Conservation (phyloP, 78 protist species). For the Dictyostelium citrinum region DNA sequence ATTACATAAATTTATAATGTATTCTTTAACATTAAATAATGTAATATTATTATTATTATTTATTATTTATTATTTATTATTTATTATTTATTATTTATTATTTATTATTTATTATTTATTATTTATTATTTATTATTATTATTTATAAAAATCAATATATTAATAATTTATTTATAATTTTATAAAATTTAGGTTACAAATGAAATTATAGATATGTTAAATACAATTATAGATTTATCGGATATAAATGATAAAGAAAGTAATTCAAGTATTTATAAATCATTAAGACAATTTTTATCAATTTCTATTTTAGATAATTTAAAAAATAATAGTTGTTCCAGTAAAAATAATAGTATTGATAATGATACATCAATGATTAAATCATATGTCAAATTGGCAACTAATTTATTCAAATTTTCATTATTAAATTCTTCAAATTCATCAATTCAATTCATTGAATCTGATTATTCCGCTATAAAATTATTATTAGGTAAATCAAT, state of each 20-base stretch:
- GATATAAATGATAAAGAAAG: neutral
- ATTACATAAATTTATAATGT: constrained; percentile 7
- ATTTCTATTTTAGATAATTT: constrained; percentile 7
- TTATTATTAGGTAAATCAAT: neutral
- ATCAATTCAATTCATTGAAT: neutral
- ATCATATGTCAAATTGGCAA: constrained; percentile 4
- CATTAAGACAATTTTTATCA: constrained; percentile 8
- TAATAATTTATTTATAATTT: neutral
- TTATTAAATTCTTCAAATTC: neutral
- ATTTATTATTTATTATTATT: neutral
- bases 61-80: neutral
- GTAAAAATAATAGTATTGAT: neutral
- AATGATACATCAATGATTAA: neutral
- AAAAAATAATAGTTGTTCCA: neutral
- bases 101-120: neutral
- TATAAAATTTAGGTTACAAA: neutral
- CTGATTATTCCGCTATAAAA: neutral
- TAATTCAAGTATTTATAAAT: neutral
- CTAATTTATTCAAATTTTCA: constrained; percentile 7
- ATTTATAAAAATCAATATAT: too few relatives aligned
- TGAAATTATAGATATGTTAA: neutral
- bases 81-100: neutral
- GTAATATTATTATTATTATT: neutral
- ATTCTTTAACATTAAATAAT: neutral
- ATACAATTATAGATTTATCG: neutral